Evolutionary conservation across 1,284 basidiomycete genomes (phyloP).

Genomic region (Ustilago lituana): DNA sequence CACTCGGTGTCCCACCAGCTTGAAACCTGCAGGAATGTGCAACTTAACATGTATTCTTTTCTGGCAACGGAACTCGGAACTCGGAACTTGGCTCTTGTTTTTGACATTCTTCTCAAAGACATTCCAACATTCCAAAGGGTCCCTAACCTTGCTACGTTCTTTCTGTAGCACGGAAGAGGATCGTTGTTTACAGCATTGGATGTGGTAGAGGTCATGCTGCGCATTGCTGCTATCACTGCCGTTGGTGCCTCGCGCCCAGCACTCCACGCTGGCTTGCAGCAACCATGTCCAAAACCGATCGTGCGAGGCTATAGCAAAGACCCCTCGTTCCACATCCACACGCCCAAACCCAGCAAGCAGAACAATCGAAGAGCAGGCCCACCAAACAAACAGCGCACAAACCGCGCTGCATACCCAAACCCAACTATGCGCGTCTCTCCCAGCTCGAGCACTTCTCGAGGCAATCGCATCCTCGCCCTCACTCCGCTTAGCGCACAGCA

Average conservation of each 20-base stretch:
- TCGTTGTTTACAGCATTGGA: too few species aligned
- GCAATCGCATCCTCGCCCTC: conserved; percentile 16
- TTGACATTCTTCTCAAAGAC: too few species aligned
- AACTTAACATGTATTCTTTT: too few species aligned
- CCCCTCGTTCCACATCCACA: conserved; percentile 16
- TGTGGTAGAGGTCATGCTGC: conserved; percentile 13
- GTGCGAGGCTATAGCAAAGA: conserved; percentile 15
- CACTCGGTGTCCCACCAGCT: too few species aligned
- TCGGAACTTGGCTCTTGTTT: conserved; percentile 3
- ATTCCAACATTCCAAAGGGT: too few species aligned
- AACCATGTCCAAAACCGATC: background rate
- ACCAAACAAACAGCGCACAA: background rate
- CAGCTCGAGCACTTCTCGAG: conserved; percentile 1
- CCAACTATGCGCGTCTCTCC: background rate
- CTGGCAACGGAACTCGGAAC: background rate
- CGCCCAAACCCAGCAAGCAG: conserved; percentile 15
- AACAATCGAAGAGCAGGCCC: background rate
- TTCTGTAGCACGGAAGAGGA: too few species aligned
- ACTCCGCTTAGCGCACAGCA: background rate
- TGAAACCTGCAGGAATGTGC: too few species aligned
- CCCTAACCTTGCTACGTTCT: too few species aligned
- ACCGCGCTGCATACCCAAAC: background rate
- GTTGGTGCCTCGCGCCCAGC: conserved; percentile 17
- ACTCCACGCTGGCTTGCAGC: conserved; percentile 5
- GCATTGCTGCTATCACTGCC: conserved; percentile 17